Evolutionary conservation across 371 early-diverging fungal genomes (phyloP), one percentile per base, ranked within the genome.

Genomic region (Mycotypha africana): DNA sequence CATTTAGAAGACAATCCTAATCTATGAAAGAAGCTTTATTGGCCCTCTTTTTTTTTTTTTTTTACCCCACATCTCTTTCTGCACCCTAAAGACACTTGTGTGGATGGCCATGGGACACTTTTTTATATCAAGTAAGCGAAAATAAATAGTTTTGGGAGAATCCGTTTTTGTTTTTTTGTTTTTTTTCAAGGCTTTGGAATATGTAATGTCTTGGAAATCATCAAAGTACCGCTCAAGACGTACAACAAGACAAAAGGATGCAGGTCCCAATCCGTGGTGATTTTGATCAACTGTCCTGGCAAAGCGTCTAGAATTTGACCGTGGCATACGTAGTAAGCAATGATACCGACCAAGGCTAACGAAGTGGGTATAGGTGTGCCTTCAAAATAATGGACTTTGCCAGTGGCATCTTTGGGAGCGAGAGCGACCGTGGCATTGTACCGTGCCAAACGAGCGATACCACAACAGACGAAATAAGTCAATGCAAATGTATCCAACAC

Each of bases 351-450:
- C 25, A 89, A 51, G 2, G 74, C 58, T 33, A 89, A 62, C 4
- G 87, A 81, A 0, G 89, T 85, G 1, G 92, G 95, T 23, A 94
- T 92, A 12, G 95, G 94, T 2, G 92, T 91, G 43, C 95, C 95
- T 62, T 94, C 92, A 71, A 91, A 94, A 54, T 85, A 86, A 15
- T 67, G 51, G 30, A 91, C 76, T 50, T 92, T 92, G 38, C 93
- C 93, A 4, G 69, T 66, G 3, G 49, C 58, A 49, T 91, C 91
- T 47, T 86, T 88, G 14, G 89, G 87, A 42, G 86, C 47, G 32
- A 76, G 67, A 8, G 91, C 89, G 0, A 92, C 87, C 0, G 92
- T 91, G 7, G 91, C 91, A 56, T 94, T 94, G 65, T 83, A 94
- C 19, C 93, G 69, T 4, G 94, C 94, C 42, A 93, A 67, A 30